Base-by-base conservation (phyloP, 1,284 basidiomycete species). In the Cryptococcus jaspeensis region DNA sequence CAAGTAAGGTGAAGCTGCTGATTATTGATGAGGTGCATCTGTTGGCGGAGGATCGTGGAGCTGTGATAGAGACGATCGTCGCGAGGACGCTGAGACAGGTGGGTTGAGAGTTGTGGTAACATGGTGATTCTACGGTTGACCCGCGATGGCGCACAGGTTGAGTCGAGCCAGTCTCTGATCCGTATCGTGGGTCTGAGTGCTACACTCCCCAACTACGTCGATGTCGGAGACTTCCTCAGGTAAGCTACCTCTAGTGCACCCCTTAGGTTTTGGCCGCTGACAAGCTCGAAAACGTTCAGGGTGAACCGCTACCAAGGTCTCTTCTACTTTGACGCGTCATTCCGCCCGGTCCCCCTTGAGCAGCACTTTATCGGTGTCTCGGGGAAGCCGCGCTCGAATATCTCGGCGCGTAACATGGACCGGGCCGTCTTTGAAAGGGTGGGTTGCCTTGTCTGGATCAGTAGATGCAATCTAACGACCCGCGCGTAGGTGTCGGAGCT, bases 11-110 rank as follows among this genome's bases (percentile, higher is more conserved):
- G 62, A 93, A 93, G 71, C 82, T 99, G 16, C 82, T 99, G 40
- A 98, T 99, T 70, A 97, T 99, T 61, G 96, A 99, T 68, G 96
- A 99, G 75, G 92, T 99, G 0, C 96, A 99, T 79, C 80, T 99
- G 28, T 83, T 99, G 43, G 97, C 98, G 69, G 96, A 99, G 80
- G 93, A 98, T 63, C 89, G 96, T 69, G 96, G 96, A 42, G 92
- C 96, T 5, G 96, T 99, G 47, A 96, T 99, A 61, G 96, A 99
- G 77, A 92, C 94, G 0, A 99, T 99, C 66, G 94, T 99, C 5
- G 96, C 96, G 2, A 83, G 96, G 60, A 99, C 96, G 1, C 79
- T 98, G 35, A 84, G 96, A 50, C 92, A 95, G 77, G 92, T 89
- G 59, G 53, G 73, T 62, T 25, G n/a, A n/a, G n/a, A n/a, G 28